A percentile compares a stretch with the other conserved stretches of the same genome.
phyloP scores from a whole-genome alignment of 495 filamentous ascomycete genomes.

The Daldinia bambusicola region DNA sequence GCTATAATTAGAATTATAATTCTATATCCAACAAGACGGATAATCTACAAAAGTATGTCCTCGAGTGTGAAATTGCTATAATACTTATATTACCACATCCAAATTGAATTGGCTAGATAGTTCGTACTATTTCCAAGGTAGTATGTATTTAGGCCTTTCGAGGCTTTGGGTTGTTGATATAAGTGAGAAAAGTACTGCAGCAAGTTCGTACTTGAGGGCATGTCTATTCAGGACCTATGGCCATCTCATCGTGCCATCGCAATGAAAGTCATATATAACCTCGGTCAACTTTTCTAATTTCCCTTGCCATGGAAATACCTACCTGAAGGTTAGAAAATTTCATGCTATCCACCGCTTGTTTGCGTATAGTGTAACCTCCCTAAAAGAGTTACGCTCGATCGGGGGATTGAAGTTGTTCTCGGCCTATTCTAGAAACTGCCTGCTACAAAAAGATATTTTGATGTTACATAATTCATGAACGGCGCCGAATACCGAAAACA shows the following conservation, averaged over 20 bases:
- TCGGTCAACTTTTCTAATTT: neutral
- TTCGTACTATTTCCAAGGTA: too few species aligned
- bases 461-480: slow-evolving; percentile 4
- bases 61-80: too few species aligned
- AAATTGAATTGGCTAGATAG: too few species aligned
- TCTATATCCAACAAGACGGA: too few species aligned
- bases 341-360: neutral
- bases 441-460: neutral
- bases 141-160: too few species aligned
- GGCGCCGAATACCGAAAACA: neutral
- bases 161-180: too few species aligned
- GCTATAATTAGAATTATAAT: too few species aligned
- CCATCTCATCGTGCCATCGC: neutral
- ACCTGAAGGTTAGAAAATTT: too few species aligned
- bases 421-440: slow-evolving; percentile 8
- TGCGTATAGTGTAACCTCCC: neutral
- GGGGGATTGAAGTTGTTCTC: neutral
- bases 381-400: slow-evolving; percentile 5
- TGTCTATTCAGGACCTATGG: neutral
- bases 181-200: too few species aligned
- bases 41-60: too few species aligned
- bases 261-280: neutral
- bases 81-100: too few species aligned
- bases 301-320: neutral
- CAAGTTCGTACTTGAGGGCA: too few species aligned